Percentiles rank a stretch among this genome's conserved stretches.
Evolutionary conservation across 169 alveolate species (phyloP).

Genomic region (Eimeria brunetti): DNA sequence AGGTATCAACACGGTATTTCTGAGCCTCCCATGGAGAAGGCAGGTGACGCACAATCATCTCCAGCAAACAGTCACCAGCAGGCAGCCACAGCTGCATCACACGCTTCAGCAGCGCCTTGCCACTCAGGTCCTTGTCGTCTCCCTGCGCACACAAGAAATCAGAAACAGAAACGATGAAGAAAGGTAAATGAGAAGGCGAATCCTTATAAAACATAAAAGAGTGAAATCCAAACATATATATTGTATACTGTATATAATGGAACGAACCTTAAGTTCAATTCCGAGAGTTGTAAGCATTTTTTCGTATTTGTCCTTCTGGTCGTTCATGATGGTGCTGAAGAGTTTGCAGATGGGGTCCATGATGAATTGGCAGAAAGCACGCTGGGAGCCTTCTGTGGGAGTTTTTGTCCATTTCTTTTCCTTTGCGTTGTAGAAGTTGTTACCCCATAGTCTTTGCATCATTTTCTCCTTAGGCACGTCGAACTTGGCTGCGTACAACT

Average conservation of each 20-base stretch:
- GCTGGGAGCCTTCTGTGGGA: conserved; percentile 79
- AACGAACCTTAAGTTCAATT: conserved; percentile 91
- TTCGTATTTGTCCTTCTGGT: conserved; percentile 93
- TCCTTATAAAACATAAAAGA: too few species aligned
- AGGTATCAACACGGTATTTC: conserved; percentile 98
- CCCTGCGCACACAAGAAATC: conserved; percentile 36
- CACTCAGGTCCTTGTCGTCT: conserved; percentile 96
- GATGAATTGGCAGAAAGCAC: conserved; percentile 97
- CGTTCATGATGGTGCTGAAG: conserved; percentile 96
- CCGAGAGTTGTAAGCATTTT: conserved; percentile 96
- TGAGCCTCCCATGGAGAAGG: conserved; percentile 99
- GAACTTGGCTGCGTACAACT: conserved; percentile 97
- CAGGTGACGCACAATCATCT: conserved; percentile 98
- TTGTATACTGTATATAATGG: too few species aligned
- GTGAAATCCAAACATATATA: too few species aligned
- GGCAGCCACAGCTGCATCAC: conserved; percentile 99
- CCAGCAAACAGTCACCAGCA: conserved; percentile 99
- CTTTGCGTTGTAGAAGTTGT: conserved; percentile 97
- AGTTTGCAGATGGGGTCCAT: conserved; percentile 99
- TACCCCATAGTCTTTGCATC: conserved; percentile 99
- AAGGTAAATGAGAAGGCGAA: too few species aligned
- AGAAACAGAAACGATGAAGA: not conserved
- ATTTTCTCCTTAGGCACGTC: conserved; percentile 96
- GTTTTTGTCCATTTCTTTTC: conserved; percentile 95
- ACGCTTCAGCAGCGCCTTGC: conserved; percentile 98